Conservation (phyloP, 2,329 filamentous ascomycete genomes). For the Aspergillus sergii region DNA sequence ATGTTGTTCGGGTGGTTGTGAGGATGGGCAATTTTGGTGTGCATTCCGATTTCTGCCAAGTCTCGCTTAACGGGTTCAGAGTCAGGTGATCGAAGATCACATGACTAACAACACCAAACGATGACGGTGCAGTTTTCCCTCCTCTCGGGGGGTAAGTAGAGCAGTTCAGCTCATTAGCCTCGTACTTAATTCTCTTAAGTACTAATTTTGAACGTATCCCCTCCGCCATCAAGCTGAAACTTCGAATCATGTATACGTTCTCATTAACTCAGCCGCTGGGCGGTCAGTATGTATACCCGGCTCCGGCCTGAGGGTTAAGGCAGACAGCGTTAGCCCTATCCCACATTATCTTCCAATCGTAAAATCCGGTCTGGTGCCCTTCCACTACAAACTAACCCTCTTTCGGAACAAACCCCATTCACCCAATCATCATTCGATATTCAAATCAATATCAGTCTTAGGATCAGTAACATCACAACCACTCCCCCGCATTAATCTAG, state of each 20-base stretch:
- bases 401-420: neutral
- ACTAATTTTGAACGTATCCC: neutral
- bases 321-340: neutral
- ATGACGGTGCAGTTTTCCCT: neutral
- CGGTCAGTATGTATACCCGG: neutral
- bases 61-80: neutral
- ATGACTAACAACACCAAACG: neutral
- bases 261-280: neutral
- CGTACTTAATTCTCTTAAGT: no score
- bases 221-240: no score
- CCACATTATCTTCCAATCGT: slow-evolving; percentile 3
- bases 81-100: neutral
- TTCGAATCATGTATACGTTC: neutral
- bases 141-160: neutral
- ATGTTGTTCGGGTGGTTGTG: slow-evolving; percentile 18
- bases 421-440: neutral
- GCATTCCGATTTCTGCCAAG: slow-evolving; percentile 1
- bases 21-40: slow-evolving; percentile 7
- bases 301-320: neutral
- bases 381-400: neutral
- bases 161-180: neutral
- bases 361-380: neutral
- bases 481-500: neutral
- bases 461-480: neutral
- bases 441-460: neutral